A percentile compares a stretch with the other conserved stretches of the same genome.
These are phyloP conservation scores for Xylariaceae sp. DNA, from an alignment of 2,329 filamentous ascomycete species.

Conservation along the genomic window DNA sequence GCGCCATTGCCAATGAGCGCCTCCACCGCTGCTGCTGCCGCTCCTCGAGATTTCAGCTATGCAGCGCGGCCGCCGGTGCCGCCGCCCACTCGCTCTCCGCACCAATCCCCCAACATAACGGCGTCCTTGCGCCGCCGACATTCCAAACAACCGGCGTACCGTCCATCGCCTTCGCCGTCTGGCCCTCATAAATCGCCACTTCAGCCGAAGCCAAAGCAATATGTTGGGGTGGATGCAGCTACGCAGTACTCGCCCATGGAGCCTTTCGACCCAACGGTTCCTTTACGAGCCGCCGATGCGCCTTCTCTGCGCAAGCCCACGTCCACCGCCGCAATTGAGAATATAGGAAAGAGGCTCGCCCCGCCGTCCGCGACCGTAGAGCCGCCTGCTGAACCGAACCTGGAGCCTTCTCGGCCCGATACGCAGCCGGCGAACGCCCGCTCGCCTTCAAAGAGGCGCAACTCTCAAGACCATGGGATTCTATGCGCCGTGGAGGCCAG, in stretches of 20 bases:
- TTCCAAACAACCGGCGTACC: slow-evolving; percentile 33
- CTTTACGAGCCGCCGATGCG: slow-evolving; percentile 31
- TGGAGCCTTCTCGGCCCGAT: slow-evolving; percentile 21
- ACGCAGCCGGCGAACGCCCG: slow-evolving; percentile 22
- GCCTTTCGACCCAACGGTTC: slow-evolving; percentile 40
- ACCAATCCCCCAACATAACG: slow-evolving; percentile 40
- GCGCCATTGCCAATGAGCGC: slow-evolving; percentile 49
- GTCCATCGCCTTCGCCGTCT: slow-evolving; percentile 36
- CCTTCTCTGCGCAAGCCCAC: slow-evolving; percentile 32
- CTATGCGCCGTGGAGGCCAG: slow-evolving; percentile 29
- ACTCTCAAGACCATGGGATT: slow-evolving; percentile 37
- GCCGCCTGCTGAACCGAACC: slow-evolving; percentile 25
- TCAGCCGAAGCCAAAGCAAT: slow-evolving; percentile 35
- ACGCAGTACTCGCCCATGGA: slow-evolving; percentile 50
- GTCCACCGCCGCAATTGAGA: slow-evolving; percentile 18
- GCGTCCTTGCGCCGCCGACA: slow-evolving; percentile 40
- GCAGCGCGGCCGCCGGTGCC: slow-evolving; percentile 34
- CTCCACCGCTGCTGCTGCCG: slow-evolving; percentile 29
- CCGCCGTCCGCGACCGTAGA: slow-evolving; percentile 24
- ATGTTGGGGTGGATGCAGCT: slow-evolving; percentile 46
- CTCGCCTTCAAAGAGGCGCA: slow-evolving; percentile 43
- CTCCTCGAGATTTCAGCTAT: slow-evolving; percentile 48
- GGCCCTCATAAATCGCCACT: slow-evolving; percentile 31
- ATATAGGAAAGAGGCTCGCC: slow-evolving; percentile 16
- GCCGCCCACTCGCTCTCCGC: slow-evolving; percentile 36